A percentile compares a stretch with the other conserved stretches of the same genome.
Evolutionary conservation across 2,329 filamentous ascomycete species (phyloP).

Genomic region (Cladosporium sp.): DNA sequence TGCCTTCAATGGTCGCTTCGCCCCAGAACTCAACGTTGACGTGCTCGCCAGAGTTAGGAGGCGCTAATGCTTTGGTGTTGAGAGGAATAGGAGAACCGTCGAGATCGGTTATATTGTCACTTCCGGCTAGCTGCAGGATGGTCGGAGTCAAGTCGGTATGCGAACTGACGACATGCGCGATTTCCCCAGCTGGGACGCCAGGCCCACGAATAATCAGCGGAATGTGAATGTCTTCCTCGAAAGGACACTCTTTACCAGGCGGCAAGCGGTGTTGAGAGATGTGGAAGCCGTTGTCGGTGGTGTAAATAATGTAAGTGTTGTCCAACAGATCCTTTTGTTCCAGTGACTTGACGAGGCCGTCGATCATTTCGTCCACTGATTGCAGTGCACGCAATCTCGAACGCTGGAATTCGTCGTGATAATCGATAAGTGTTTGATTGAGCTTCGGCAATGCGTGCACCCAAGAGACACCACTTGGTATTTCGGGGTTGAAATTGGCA

Average conservation of each 20-base stretch:
- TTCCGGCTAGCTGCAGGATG: slow-evolving; percentile 31
- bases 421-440: slow-evolving; percentile 45
- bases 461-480: slow-evolving; percentile 46
- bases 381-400: slow-evolving; percentile 48
- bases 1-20: slow-evolving; percentile 25
- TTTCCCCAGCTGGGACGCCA: slow-evolving; percentile 26
- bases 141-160: slow-evolving; percentile 38
- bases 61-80: slow-evolving; percentile 17
- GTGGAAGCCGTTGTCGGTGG: slow-evolving; percentile 39
- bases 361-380: slow-evolving; percentile 53
- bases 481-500: slow-evolving; percentile 60
- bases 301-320: slow-evolving; percentile 43
- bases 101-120: slow-evolving; percentile 26
- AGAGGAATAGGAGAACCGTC: slow-evolving; percentile 35
- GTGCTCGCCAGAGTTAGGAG: slow-evolving; percentile 28
- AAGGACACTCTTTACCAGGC: slow-evolving; percentile 36
- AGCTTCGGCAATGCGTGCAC: slow-evolving; percentile 41
- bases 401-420: slow-evolving; percentile 52
- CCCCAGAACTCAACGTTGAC: slow-evolving; percentile 41
- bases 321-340: slow-evolving; percentile 41
- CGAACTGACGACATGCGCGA: slow-evolving; percentile 30
- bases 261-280: slow-evolving; percentile 36
- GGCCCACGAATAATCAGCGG: slow-evolving; percentile 37
- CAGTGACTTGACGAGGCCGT: slow-evolving; percentile 41
- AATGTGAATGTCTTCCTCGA: slow-evolving; percentile 37